Evolutionary conservation across 129 eudicot species (phyloP).

Genomic region (Flaveria ramosissima): DNA sequence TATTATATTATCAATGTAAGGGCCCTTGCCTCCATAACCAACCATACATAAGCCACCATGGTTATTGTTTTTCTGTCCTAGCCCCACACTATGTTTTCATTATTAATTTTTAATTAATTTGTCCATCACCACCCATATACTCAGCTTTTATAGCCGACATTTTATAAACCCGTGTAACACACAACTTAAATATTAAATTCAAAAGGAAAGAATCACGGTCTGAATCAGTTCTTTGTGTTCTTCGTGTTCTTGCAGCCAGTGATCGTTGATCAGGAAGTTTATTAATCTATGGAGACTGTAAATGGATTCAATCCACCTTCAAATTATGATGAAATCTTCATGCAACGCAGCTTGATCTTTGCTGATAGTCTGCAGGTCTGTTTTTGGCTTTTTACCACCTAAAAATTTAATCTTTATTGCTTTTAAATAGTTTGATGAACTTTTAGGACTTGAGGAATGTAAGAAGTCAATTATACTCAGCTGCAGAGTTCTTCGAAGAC

Average conservation of each 20-base stretch:
- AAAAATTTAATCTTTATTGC: neutral
- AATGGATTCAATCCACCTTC: conserved; percentile 37
- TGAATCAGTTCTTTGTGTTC: neutral
- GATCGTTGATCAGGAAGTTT: conserved; percentile 6
- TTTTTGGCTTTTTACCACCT: neutral
- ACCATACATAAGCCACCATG: conserved; percentile 30
- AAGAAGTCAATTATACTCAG: conserved; percentile 64
- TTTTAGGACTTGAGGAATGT: conserved; percentile 67
- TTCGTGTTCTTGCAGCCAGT: conserved; percentile 17
- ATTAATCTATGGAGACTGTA: conserved; percentile 38
- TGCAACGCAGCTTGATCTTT: conserved; percentile 50
- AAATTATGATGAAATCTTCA: conserved; percentile 51
- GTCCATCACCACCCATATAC: conserved; percentile 19
- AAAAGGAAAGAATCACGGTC: neutral
- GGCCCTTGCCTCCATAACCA: conserved; percentile 23
- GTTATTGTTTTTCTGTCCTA: conserved; percentile 3
- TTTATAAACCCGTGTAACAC: neutral
- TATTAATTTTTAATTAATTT: conserved; percentile 22
- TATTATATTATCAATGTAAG: conserved; percentile 11
- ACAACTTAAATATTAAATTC: neutral
- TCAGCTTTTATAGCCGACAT: conserved; percentile 29
- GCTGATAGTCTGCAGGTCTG: conserved; percentile 57
- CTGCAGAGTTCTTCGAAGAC: conserved; percentile 75
- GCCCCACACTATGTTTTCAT: conserved; percentile 21
- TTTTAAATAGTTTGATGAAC: neutral